Base-by-base conservation (phyloP, 106 monocot genomes). In the Agapanthus africanus region DNA sequence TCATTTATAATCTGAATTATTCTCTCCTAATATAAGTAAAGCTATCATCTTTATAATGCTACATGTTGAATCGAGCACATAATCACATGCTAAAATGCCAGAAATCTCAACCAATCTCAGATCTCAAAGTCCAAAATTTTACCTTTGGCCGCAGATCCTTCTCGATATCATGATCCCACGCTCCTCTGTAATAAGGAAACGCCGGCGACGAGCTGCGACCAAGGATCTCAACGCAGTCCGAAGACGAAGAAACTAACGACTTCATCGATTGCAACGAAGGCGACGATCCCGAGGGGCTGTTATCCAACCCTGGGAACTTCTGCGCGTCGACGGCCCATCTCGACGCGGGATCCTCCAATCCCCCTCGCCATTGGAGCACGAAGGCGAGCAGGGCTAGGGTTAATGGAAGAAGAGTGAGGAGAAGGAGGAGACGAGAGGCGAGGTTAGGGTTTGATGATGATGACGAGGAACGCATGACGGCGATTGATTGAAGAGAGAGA, bases 341-440 rank as follows among this genome's bases (percentile, higher is more conserved):
- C 7, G 84, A 72, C 5, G 79, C 66, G 13, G 86, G 89, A 69
- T 97, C 91, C 33, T 92, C 86, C 59, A 88, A 37, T 38, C 86
- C 91, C 7, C 97, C 97, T 37, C 97, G 86, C 97, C 97, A 97
- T 50, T 97, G 97, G 61, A 97, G 97, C 28, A 84, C 70, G 74
- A 97, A 97, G 39, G 97, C 97, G 61, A 97, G 67, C 32, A 72
- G 35, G 18, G 94, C 88, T 16, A 95, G 83, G 2, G 83, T 35
- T 59, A 95, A 81, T 22, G 91, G 91, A 28, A 95, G 74, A 11
- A 67, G 66, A 1, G 94, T 86, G 19, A 95, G 85, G 19, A 95
- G 70, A 51, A 91, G 71, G 54, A 95, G 81, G 0, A 95, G 41
- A 50, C 79, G 76, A 52, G 88, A 77, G 27, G 85, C 77, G 54